These are phyloP conservation scores for Senecio squalidus DNA, from an alignment of 140 eudicot genomes.

Conservation along the genomic window DNA sequence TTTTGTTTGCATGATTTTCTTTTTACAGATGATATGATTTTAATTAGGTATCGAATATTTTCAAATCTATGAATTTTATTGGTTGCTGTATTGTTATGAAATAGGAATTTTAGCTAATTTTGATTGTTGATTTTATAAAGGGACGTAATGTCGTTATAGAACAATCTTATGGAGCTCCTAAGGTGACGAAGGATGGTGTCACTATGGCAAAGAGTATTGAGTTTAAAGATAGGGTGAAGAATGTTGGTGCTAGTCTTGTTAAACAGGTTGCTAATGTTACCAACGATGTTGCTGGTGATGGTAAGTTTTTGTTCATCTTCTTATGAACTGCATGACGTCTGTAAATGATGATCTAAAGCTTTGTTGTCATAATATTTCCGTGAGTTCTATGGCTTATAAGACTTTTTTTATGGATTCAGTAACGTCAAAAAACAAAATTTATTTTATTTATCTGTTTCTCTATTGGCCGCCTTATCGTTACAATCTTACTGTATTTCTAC, in stretches of 20 bases:
- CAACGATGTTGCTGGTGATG: slow-evolving; percentile 60
- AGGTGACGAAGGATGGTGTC: slow-evolving; percentile 67
- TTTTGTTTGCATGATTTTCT: no score
- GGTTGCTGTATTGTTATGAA: background rate
- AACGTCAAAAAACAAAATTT: no score
- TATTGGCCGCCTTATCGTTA: no score
- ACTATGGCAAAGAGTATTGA: slow-evolving; percentile 59
- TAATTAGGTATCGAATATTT: no score
- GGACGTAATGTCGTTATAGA: slow-evolving; percentile 60
- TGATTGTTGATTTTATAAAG: slow-evolving; percentile 16
- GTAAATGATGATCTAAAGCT: background rate
- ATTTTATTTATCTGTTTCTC: no score
- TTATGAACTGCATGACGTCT: no score
- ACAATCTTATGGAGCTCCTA: slow-evolving; percentile 59
- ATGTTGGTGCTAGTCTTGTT: slow-evolving; percentile 59
- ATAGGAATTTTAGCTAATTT: background rate
- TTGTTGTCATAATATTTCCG: slow-evolving; percentile 18
- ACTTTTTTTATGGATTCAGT: no score
- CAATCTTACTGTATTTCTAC: no score
- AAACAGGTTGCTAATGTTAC: slow-evolving; percentile 69
- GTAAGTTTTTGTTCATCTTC: slow-evolving; percentile 12
- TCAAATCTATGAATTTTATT: background rate
- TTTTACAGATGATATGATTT: no score
- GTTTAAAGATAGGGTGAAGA: slow-evolving; percentile 47
- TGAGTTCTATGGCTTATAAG: no score